A percentile compares a stretch with the other conserved stretches of the same genome.
Evolutionary conservation across 2,329 filamentous ascomycete genomes (phyloP).

Genomic region (Hypoxylon sp.): DNA sequence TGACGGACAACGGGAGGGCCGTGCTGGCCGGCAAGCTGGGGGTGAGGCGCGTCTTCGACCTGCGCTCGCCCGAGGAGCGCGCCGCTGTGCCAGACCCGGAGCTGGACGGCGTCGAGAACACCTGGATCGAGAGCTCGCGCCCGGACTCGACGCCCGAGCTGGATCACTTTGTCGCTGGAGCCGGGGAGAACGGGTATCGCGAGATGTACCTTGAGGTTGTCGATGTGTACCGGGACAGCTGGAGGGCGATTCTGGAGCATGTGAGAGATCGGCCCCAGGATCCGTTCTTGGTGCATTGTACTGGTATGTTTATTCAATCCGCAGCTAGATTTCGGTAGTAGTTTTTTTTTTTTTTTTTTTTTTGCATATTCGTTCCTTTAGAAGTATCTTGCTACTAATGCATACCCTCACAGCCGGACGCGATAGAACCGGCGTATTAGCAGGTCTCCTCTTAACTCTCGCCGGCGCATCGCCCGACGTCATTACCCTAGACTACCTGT

Average conservation of each 20-base stretch:
- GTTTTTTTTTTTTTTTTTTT: too few species aligned
- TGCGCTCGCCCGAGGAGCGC: slow-evolving; percentile 58
- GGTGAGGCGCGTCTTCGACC: slow-evolving; percentile 59
- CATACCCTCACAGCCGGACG: slow-evolving; percentile 56
- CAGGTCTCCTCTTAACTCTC: slow-evolving; percentile 59
- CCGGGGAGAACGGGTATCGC: slow-evolving; percentile 55
- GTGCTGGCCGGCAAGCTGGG: slow-evolving; percentile 50
- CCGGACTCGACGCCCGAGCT: slow-evolving; percentile 51
- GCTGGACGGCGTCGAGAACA: slow-evolving; percentile 55
- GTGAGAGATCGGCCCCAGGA: slow-evolving; percentile 56
- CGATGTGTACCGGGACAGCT: slow-evolving; percentile 52
- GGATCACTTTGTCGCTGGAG: slow-evolving; percentile 54
- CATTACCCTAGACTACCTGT: slow-evolving; percentile 59
- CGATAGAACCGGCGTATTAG: slow-evolving; percentile 62
- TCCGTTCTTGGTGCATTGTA: slow-evolving; percentile 63
- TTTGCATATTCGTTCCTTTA: too few species aligned
- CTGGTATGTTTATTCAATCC: slow-evolving; percentile 50
- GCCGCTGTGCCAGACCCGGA: slow-evolving; percentile 53
- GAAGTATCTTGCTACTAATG: too few species aligned
- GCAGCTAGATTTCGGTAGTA: too few species aligned
- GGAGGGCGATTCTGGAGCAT: slow-evolving; percentile 57
- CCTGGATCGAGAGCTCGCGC: slow-evolving; percentile 52
- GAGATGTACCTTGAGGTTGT: slow-evolving; percentile 59
- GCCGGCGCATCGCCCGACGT: slow-evolving; percentile 55
- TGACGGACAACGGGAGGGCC: slow-evolving; percentile 49